These are phyloP conservation scores for Didymella pinodella DNA, from an alignment of 2,329 filamentous ascomycete species.

Conservation along the genomic window DNA sequence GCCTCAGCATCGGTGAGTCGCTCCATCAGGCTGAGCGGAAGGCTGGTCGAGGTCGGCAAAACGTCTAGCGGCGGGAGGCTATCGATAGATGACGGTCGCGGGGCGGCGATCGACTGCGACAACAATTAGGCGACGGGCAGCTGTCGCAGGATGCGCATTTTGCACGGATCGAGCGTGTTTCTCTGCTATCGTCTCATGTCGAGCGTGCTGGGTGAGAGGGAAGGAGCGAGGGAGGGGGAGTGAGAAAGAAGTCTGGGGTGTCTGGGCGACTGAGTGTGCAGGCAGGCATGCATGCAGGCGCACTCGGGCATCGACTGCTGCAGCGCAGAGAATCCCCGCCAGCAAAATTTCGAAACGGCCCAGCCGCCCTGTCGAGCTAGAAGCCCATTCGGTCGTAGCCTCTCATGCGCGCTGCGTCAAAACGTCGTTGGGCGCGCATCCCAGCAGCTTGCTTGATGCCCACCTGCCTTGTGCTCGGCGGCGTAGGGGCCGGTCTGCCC, in stretches of 20 bases:
- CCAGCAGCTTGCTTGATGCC: constrained; percentile 21
- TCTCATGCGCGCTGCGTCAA: constrained; percentile 36
- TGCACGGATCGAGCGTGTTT: constrained; percentile 6
- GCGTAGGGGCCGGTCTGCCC: constrained; percentile 3
- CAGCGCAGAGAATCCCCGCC: constrained; percentile 29
- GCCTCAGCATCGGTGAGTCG: constrained; percentile 14
- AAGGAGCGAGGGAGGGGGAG: constrained; percentile 14
- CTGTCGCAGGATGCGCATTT: constrained; percentile 23
- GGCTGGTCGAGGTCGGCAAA: constrained; percentile 26
- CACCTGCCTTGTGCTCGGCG: constrained; percentile 8
- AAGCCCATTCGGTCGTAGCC: constrained; percentile 22
- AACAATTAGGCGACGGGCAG: constrained; percentile 30
- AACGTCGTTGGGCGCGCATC: constrained; percentile 36
- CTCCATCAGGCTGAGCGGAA: constrained; percentile 17
- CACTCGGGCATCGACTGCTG: constrained; percentile 34
- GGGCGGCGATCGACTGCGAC: constrained; percentile 24
- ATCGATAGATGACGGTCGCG: constrained; percentile 30
- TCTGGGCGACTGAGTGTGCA: constrained; percentile 23
- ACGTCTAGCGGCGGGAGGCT: constrained; percentile 33
- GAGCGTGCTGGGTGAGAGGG: constrained; percentile 10
- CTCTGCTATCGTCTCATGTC: constrained; percentile 26
- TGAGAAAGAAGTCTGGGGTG: constrained; percentile 24
- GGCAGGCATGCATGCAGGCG: constrained; percentile 31
- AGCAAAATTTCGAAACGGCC: constrained; percentile 39
- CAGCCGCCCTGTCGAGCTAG: constrained; percentile 29